Evolutionary conservation across 2,329 filamentous ascomycete species (phyloP).

Genomic region (Myrmaecium sp.): DNA sequence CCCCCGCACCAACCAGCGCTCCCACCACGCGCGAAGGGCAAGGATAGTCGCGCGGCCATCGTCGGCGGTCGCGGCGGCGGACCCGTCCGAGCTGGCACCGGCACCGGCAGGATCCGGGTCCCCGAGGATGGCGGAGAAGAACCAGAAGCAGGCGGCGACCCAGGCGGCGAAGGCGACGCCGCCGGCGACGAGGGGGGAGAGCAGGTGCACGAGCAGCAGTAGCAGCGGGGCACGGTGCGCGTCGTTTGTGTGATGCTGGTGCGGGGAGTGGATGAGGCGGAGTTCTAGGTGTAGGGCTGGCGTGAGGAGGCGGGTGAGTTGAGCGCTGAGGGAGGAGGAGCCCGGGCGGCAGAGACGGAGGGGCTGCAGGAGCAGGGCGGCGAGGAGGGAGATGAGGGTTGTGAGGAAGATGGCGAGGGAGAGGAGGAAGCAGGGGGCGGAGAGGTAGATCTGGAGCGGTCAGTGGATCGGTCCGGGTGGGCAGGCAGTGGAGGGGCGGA

Average conservation of each 20-base stretch:
- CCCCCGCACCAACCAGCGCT: constrained; percentile 34
- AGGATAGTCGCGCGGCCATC: constrained; percentile 44
- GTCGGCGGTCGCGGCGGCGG: no score
- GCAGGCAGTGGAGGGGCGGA: constrained; percentile 4
- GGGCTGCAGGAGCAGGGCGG: constrained; percentile 32
- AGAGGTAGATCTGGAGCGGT: constrained; percentile 32
- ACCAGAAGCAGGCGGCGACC: constrained; percentile 45
- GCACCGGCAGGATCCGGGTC: constrained; percentile 45
- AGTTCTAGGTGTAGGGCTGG: constrained; percentile 37
- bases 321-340: constrained; percentile 27
- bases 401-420: constrained; percentile 37
- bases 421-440: constrained; percentile 35
- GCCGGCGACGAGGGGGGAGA: constrained; percentile 39
- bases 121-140: constrained; percentile 42
- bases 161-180: constrained; percentile 39
- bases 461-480: constrained; percentile 4
- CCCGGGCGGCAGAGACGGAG: constrained; percentile 35
- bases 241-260: constrained; percentile 17
- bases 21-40: constrained; percentile 42
- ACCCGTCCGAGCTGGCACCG: constrained; percentile 34
- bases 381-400: constrained; percentile 30
- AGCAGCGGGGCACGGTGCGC: constrained; percentile 20
- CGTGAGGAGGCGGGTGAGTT: constrained; percentile 34
- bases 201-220: constrained; percentile 35
- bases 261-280: constrained; percentile 28